Evolutionary conservation across 1,284 basidiomycete genomes (phyloP).

Genomic region (Ceratobasidium theobromae): DNA sequence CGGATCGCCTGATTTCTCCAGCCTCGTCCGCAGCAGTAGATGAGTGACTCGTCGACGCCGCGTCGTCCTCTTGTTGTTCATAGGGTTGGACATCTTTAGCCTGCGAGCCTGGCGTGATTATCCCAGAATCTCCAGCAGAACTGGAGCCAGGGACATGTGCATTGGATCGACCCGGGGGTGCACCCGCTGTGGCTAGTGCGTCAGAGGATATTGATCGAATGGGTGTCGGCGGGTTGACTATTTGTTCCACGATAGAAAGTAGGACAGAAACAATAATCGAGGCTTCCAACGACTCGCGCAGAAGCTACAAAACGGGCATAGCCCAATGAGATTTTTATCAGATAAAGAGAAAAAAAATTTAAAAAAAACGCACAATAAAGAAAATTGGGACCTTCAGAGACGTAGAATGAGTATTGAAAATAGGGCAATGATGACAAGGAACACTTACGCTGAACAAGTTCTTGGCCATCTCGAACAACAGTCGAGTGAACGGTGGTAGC

Average conservation of each 20-base stretch:
- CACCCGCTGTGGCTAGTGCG: conserved; percentile 34
- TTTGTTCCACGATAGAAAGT: conserved; percentile 80
- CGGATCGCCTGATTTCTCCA: conserved; percentile 68
- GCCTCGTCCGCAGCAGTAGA: conserved; percentile 56
- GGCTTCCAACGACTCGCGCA: conserved; percentile 87
- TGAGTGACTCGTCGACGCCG: neutral
- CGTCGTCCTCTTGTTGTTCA: conserved; percentile 6
- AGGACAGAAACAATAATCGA: conserved; percentile 87
- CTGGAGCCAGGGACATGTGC: conserved; percentile 6
- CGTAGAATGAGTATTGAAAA: neutral
- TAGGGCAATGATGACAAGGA: neutral
- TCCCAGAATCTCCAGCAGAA: neutral
- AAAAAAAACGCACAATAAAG: conserved; percentile 59
- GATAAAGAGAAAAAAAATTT: conserved; percentile 6
- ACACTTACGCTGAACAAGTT: conserved; percentile 18
- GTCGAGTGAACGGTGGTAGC: neutral
- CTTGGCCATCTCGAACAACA: conserved; percentile 10
- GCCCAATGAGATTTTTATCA: conserved; percentile 23
- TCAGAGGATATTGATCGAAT: conserved; percentile 44
- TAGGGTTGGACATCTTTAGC: neutral
- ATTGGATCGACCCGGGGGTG: conserved; percentile 31
- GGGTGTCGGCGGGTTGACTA: conserved; percentile 46
- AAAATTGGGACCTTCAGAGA: conserved; percentile 73
- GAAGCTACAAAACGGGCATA: conserved; percentile 46
- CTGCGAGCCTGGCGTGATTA: conserved; percentile 8